Percentiles rank a stretch among this genome's conserved stretches.
phyloP scores from a whole-genome alignment of 352 stramenopile species.

The Pilasporangium apinafurcum region DNA sequence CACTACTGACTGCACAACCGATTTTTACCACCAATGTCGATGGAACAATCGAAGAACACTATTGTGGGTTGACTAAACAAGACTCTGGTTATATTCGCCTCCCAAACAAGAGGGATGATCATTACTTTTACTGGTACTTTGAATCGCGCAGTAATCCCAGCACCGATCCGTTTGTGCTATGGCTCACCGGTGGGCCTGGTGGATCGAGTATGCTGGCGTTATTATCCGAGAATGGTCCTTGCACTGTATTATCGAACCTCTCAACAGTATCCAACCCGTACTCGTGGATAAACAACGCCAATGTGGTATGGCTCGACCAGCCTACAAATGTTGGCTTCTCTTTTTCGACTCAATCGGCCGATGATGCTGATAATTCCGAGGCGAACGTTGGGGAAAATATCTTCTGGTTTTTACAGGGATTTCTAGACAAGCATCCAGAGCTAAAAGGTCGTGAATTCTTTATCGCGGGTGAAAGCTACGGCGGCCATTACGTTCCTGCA shows the following conservation, averaged over 20 bases:
- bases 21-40: no score
- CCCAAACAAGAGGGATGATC: constrained; percentile 29
- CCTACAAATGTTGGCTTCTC: constrained; percentile 40
- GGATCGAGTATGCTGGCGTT: constrained; percentile 30
- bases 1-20: no score
- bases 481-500: constrained; percentile 40
- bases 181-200: constrained; percentile 26
- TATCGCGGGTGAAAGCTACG: constrained; percentile 52
- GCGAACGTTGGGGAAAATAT: constrained; percentile 39
- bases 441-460: constrained; percentile 35
- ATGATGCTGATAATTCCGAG: constrained; percentile 31
- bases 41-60: background rate
- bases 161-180: constrained; percentile 23
- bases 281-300: constrained; percentile 43
- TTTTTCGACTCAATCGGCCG: constrained; percentile 23
- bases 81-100: constrained; percentile 26
- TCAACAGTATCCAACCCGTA: constrained; percentile 29
- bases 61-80: constrained; percentile 13
- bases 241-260: constrained; percentile 24
- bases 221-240: constrained; percentile 44
- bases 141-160: constrained; percentile 13
- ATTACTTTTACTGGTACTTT: constrained; percentile 46
- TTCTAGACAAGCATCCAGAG: constrained; percentile 37
- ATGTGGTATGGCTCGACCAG: constrained; percentile 52
- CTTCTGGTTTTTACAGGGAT: constrained; percentile 44